Evolutionary conservation across 2,329 filamentous ascomycete species (phyloP), one percentile per base, ranked within the genome.

Genomic region (Metarhizium rileyi): DNA sequence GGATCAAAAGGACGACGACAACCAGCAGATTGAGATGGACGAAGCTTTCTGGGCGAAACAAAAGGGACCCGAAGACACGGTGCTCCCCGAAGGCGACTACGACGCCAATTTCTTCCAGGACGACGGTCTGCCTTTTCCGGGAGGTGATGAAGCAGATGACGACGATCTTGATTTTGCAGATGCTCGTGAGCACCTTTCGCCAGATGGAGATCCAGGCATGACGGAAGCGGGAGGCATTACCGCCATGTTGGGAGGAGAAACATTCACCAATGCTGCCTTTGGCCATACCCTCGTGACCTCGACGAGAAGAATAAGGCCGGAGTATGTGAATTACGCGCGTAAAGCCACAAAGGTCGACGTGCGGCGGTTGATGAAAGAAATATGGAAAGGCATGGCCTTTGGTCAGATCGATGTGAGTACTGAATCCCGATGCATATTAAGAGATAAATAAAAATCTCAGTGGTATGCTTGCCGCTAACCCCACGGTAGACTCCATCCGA

Each of bases 61-160:
- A 69, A 86, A 80, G 64, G 82, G 70, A 56, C 78, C 70, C 47
- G 83, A 84, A 23, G 81, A 81, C 42, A 77, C 73, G 3, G 76
- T 70, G 1, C 66, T 77, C 35, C 76, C 77, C 3, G 74, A 81
- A 57, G 90, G 90, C 53, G 84, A 94, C 62, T 98, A 97, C 67
- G 90, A 97, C 64, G 91, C 93, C 52, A 87, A 97, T 66, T 98
- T 97, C 77, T 98, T 97, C 73, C 86, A 93, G 60, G 93, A 97
- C 61, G 87, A 91, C 58, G 84, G 78, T 2, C 71, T 90, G 55
- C 83, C 84, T 2, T 78, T 88, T 59, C 73, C 79, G 2, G 83
- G 79, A 10, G 81, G 74, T 4, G 72, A 75, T 44, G 66, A 73
- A 22, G 74, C 76, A 26, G 83, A 84, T 40, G 85, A 87, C 48